A percentile compares a stretch with the other conserved stretches of the same genome.
Conservation (phyloP, 2,329 filamentous ascomycete genomes). For the Aspergillus tamarii region DNA sequence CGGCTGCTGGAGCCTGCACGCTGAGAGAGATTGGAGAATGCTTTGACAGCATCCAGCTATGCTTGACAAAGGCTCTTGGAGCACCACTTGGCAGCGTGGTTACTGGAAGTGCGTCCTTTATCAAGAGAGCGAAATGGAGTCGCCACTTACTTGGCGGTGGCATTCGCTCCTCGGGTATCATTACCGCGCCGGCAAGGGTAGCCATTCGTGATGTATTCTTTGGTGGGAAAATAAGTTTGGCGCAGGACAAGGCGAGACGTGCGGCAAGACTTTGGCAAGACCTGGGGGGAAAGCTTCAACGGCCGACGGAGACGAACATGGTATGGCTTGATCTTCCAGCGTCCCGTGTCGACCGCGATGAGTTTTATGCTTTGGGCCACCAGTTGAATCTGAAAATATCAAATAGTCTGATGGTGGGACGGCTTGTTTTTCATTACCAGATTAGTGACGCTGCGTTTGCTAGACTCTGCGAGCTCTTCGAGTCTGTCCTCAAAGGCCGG, state of each 20-base stretch:
- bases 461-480: no score
- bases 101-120: conserved; percentile 56
- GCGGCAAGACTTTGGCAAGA: neutral
- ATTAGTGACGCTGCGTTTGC: no score
- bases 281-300: neutral
- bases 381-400: no score
- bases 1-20: conserved; percentile 64
- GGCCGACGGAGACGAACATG: neutral
- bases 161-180: neutral
- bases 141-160: conserved; percentile 73
- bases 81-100: conserved; percentile 74
- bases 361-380: no score
- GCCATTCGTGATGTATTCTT: neutral
- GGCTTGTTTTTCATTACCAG: no score
- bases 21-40: conserved; percentile 65
- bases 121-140: conserved; percentile 67
- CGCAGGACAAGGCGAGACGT: neutral
- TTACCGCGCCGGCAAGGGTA: neutral
- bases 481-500: no score
- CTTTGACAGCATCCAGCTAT: conserved; percentile 72
- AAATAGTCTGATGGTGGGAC: no score
- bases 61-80: conserved; percentile 76
- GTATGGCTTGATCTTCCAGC: neutral
- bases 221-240: neutral
- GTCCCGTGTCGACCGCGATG: no score